Evolutionary conservation across 371 early-diverging fungal genomes (phyloP), one percentile per base, ranked within the genome.

Genomic region (Smittium culicis): DNA sequence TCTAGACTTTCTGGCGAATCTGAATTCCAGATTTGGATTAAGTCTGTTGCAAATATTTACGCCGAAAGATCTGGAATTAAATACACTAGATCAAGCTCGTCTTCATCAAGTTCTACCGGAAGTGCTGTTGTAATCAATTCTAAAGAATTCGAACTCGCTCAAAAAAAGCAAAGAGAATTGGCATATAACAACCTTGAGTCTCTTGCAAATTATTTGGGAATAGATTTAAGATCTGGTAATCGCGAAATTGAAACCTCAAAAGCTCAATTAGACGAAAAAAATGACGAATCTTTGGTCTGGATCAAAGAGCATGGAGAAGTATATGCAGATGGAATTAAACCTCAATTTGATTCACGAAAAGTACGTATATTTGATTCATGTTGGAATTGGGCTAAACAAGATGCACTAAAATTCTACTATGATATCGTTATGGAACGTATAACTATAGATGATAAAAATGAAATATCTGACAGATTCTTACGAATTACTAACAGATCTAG

Each of bases 341-440:
- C 94, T 5, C 70, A 81, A 24, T 96, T 96, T 76, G 83, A 84
- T 64, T 74, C 77, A 58, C 80, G 85, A 66, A 96, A 93, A 81
- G 92, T 88, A 58, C 88, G 96, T 65, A 80, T 76, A 31, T 94
- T 89, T 72, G 92, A 94, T 68, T 95, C 96, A 32, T 88, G 86
- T 85, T 96, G 96, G 96, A 96, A 96, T 80, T 96, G 96, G 96
- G 90, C 88, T 61, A 88, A 92, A 65, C 93, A 93, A 1, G 17
- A 35, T 16, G 32, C 17, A 16, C 35, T 35, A 14, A n/a, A 34
- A 29, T 8, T 64, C 1, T 64, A 35, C 54, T 35, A 34, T 45
- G 35, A 29, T 24, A 35, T 17, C 17, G 33, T 17, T 16, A 34
- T 25, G 35, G 33, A 14, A 28, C 14, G 17, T 35, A 35, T 28